Conservation (phyloP, 768 basidiomycete genomes). For the Neoboletus brunneissimus region DNA sequence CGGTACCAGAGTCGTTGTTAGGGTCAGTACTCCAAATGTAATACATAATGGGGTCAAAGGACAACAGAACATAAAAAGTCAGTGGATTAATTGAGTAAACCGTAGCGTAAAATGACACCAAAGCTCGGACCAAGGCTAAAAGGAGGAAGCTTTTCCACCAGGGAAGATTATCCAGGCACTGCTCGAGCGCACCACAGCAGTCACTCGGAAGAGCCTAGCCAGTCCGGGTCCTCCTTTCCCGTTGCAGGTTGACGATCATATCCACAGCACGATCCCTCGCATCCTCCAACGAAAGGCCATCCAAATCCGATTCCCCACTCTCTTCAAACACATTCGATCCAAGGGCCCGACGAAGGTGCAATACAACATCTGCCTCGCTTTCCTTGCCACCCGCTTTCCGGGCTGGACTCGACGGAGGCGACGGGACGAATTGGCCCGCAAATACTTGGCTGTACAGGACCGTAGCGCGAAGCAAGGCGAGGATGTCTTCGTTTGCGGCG, state of each 20-base stretch:
- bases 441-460: slow-evolving; percentile 64
- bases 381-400: slow-evolving; percentile 9
- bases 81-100: background rate
- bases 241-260: slow-evolving; percentile 47
- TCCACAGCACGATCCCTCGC: slow-evolving; percentile 77
- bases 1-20: background rate
- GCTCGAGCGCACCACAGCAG: background rate
- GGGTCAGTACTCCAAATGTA: background rate
- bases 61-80: background rate
- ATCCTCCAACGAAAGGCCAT: slow-evolving; percentile 56
- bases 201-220: slow-evolving; percentile 2
- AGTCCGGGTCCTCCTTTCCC: slow-evolving; percentile 22
- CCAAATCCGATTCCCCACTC: slow-evolving; percentile 14
- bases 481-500: slow-evolving; percentile 44
- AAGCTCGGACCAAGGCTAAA: background rate
- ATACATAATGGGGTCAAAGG: slow-evolving; percentile 15
- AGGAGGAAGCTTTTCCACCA: background rate
- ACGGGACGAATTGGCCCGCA: slow-evolving; percentile 42
- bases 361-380: slow-evolving; percentile 33
- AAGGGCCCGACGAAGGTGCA: slow-evolving; percentile 52
- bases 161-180: background rate
- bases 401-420: slow-evolving; percentile 61
- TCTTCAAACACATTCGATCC: slow-evolving; percentile 50
- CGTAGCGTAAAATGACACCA: background rate
- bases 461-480: slow-evolving; percentile 54